Evolutionary conservation across 1,284 basidiomycete species (phyloP).

Genomic region (Cryptococcus wingfieldii): DNA sequence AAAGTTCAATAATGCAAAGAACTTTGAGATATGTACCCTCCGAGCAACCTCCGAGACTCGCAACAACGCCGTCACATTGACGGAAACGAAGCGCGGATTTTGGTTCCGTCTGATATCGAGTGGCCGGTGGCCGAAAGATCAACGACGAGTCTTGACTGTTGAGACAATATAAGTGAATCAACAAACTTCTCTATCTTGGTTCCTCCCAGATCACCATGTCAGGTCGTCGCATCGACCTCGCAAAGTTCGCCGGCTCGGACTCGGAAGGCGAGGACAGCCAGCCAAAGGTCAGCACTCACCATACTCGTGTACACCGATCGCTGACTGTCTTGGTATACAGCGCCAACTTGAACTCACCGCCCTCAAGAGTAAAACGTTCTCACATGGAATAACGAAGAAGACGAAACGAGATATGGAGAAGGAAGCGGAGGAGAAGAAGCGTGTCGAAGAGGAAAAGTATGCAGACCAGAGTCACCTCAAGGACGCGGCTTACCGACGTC

Average conservation of each 20-base stretch:
- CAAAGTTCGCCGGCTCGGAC: slow-evolving; percentile 44
- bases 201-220: slow-evolving; percentile 8
- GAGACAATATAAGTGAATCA: too few relatives aligned
- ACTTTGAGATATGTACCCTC: too few relatives aligned
- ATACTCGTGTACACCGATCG: too few relatives aligned
- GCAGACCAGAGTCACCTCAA: neutral
- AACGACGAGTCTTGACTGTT: too few relatives aligned
- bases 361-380: slow-evolving; percentile 47
- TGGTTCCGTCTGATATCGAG: too few relatives aligned
- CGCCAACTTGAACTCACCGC: slow-evolving; percentile 35
- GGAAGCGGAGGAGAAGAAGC: slow-evolving; percentile 76
- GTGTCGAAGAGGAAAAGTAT: slow-evolving; percentile 66
- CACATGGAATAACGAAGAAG: slow-evolving; percentile 49
- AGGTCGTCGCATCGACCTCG: slow-evolving; percentile 37
- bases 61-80: neutral
- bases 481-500: neutral
- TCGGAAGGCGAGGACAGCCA: slow-evolving; percentile 41
- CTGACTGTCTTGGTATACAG: slow-evolving; percentile 9
- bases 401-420: slow-evolving; percentile 78
- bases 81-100: neutral
- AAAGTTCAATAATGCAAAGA: too few relatives aligned
- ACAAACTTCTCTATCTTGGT: too few relatives aligned
- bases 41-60: too few relatives aligned
- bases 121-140: too few relatives aligned
- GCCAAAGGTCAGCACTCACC: slow-evolving; percentile 16